phyloP scores from a whole-genome alignment of 768 basidiomycete genomes.

The Lactifluus subvellereus region DNA sequence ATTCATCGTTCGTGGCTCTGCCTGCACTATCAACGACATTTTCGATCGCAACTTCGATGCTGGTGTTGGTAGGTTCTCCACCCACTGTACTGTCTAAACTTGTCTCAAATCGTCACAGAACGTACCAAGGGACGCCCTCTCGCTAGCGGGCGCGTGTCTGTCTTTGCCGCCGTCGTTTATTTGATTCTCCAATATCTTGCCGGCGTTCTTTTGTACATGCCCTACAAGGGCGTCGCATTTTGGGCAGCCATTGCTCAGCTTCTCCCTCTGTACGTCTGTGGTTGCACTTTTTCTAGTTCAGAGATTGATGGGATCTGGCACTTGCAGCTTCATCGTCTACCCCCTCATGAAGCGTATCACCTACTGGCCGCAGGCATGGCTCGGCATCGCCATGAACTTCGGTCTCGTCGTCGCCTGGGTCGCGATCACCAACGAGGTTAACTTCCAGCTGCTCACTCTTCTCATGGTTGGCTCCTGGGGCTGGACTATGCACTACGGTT shows the following conservation, averaged over 20 bases:
- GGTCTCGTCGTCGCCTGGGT: constrained; percentile 46
- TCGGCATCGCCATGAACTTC: constrained; percentile 48
- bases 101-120: constrained; percentile 1
- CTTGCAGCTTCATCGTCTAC: constrained; percentile 34
- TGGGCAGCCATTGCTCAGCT: constrained; percentile 22
- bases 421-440: constrained; percentile 33
- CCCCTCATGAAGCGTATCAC: constrained; percentile 54
- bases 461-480: constrained; percentile 25
- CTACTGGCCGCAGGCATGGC: constrained; percentile 59
- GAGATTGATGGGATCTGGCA: constrained; percentile 7
- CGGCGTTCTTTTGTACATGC: constrained; percentile 19
- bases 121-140: constrained; percentile 20
- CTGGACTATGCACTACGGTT: constrained; percentile 43
- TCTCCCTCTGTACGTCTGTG: constrained; percentile 20
- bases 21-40: constrained; percentile 29
- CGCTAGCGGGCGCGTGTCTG: constrained; percentile 24
- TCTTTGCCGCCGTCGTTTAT: constrained; percentile 24
- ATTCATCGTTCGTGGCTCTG: constrained; percentile 24
- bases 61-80: constrained; percentile 32
- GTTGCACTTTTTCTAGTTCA: not conserved
- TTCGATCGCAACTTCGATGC: constrained; percentile 31
- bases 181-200: constrained; percentile 22
- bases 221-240: constrained; percentile 21
- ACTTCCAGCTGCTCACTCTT: constrained; percentile 24
- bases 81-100: not conserved